These are phyloP conservation scores for Gossypium schwendimanii DNA, from an alignment of 441 rosid genomes.

Conservation along the genomic window DNA sequence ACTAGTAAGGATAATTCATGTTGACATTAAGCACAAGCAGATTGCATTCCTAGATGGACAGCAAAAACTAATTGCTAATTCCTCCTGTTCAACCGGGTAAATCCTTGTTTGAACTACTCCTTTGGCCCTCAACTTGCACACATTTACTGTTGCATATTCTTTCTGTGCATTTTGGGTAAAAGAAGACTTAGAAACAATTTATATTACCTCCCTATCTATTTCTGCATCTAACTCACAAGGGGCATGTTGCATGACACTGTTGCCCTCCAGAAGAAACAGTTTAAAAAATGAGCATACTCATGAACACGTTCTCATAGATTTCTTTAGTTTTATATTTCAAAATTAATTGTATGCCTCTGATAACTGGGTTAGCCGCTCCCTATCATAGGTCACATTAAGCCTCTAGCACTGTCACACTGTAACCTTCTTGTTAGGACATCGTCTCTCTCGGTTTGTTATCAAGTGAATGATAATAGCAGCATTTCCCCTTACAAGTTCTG, in stretches of 20 bases:
- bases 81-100: conserved; percentile 1
- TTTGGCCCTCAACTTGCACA: conserved; percentile 2
- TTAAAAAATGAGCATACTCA: neutral
- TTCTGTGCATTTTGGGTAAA: neutral
- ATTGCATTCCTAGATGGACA: neutral
- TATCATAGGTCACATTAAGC: neutral
- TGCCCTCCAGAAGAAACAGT: neutral
- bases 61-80: neutral
- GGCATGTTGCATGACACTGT: neutral
- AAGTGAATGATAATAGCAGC: neutral
- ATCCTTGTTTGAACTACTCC: neutral
- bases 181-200: neutral
- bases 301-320: neutral
- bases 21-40: neutral
- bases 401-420: neutral
- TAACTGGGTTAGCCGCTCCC: neutral
- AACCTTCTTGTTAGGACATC: neutral
- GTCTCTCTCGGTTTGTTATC: neutral
- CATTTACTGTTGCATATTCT: neutral
- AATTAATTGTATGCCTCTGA: neutral
- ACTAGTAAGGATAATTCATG: neutral
- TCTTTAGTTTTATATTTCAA: neutral
- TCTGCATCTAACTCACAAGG: neutral
- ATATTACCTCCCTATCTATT: neutral
- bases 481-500: neutral